Evolutionary conservation across 139 green algal species (phyloP).

Genomic region (Nannochloris sp.): DNA sequence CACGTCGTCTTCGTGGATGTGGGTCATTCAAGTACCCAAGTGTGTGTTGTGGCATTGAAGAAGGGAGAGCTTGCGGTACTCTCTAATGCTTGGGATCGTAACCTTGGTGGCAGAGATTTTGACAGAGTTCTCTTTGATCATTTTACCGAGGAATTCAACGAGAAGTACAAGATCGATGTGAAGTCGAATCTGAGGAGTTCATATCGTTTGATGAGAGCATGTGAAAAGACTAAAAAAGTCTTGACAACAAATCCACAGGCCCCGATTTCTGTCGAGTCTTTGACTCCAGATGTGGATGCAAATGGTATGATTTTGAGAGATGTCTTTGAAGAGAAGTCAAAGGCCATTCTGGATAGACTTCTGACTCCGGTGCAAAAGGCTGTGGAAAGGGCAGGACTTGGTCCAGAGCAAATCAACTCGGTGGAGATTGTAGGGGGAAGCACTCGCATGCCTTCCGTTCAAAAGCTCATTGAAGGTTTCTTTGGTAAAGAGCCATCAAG

Average conservation of each 20-base stretch:
- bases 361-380: constrained; percentile 33
- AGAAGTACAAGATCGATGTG: constrained; percentile 81
- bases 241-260: constrained; percentile 86
- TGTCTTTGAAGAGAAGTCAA: constrained; percentile 75
- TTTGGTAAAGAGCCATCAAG: constrained; percentile 56
- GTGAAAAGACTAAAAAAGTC: constrained; percentile 82
- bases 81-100: constrained; percentile 81
- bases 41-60: constrained; percentile 84
- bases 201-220: constrained; percentile 74
- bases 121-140: constrained; percentile 89
- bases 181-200: constrained; percentile 60
- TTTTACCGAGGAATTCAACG: constrained; percentile 79
- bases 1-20: constrained; percentile 94
- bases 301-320: constrained; percentile 61
- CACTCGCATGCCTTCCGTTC: constrained; percentile 77
- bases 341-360: constrained; percentile 45
- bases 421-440: constrained; percentile 87
- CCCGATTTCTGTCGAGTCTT: constrained; percentile 83
- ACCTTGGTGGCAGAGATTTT: constrained; percentile 84
- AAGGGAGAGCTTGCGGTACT: constrained; percentile 80
- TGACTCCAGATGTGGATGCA: constrained; percentile 91
- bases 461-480: constrained; percentile 34
- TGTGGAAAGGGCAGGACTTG: constrained; percentile 53
- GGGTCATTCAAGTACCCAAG: constrained; percentile 82
- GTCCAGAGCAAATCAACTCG: constrained; percentile 53